These are phyloP conservation scores for Dryas octopetala DNA, from an alignment of 306 rosid species.

Conservation along the genomic window DNA sequence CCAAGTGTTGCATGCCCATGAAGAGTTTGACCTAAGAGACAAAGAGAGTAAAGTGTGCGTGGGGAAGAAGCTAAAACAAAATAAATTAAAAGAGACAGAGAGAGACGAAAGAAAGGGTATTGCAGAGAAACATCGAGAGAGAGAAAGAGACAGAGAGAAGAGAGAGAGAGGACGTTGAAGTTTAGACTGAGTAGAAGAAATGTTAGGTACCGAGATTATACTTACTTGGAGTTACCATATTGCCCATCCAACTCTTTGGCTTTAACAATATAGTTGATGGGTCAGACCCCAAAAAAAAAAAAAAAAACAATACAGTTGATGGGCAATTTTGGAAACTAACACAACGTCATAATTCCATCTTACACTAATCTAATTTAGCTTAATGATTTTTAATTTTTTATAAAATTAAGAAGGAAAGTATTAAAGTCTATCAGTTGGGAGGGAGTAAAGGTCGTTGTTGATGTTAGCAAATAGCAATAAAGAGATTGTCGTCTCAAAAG, in stretches of 20 bases:
- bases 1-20: not conserved
- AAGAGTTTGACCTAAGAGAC: not conserved
- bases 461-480: not conserved
- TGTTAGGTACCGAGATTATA: not conserved
- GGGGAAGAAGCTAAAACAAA: not conserved
- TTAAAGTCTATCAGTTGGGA: not conserved
- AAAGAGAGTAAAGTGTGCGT: not conserved
- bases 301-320: no score
- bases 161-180: not conserved
- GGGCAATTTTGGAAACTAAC: not conserved
- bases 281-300: no score
- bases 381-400: not conserved
- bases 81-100: no score
- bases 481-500: not conserved
- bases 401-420: not conserved
- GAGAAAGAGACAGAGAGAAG: not conserved
- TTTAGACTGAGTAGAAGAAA: slow-evolving; percentile 5
- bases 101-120: no score
- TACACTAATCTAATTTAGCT: not conserved
- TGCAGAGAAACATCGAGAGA: no score
- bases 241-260: not conserved
- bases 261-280: not conserved
- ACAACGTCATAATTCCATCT: not conserved
- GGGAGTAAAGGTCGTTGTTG: not conserved
- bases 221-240: not conserved